These are phyloP conservation scores for Cardiospermum halicacabum DNA, from an alignment of 345 rosid species.

Conservation along the genomic window DNA sequence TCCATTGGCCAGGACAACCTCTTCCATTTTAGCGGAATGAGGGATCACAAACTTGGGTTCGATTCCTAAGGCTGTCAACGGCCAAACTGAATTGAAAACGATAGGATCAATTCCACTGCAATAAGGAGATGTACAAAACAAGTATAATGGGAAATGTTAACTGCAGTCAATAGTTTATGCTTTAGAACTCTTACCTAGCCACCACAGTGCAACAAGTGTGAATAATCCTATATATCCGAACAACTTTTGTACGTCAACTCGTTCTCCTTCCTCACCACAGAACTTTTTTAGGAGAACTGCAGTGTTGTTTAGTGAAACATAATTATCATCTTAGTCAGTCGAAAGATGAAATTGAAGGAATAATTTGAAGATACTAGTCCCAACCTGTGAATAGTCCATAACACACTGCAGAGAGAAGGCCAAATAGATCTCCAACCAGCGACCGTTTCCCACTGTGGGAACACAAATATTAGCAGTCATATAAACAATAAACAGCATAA, in stretches of 20 bases:
- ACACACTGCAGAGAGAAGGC: constrained; percentile 91
- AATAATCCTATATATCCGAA: constrained; percentile 96
- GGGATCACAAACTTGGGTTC: constrained; percentile 96
- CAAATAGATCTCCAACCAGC: constrained; percentile 89
- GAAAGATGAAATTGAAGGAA: neutral
- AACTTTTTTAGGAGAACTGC: constrained; percentile 98
- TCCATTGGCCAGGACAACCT: constrained; percentile 93
- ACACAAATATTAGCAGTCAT: constrained; percentile 56
- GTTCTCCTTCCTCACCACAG: constrained; percentile 93
- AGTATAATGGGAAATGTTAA: neutral
- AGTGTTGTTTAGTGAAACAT: constrained; percentile 16
- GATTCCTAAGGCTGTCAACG: constrained; percentile 88
- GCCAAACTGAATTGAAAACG: constrained; percentile 69
- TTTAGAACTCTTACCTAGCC: constrained; percentile 72
- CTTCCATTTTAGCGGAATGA: constrained; percentile 84
- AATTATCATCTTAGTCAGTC: constrained; percentile 2
- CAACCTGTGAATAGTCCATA: constrained; percentile 95
- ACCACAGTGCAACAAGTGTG: constrained; percentile 97
- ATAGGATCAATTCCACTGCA: neutral
- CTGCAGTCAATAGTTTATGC: neutral
- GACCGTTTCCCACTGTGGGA: constrained; percentile 82
- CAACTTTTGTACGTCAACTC: constrained; percentile 90
- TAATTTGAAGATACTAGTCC: neutral
- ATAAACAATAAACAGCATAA: constrained; percentile 20
- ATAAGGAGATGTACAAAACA: neutral